Conservation (phyloP, 2,329 filamentous ascomycete genomes). For the Oidium heveae region DNA sequence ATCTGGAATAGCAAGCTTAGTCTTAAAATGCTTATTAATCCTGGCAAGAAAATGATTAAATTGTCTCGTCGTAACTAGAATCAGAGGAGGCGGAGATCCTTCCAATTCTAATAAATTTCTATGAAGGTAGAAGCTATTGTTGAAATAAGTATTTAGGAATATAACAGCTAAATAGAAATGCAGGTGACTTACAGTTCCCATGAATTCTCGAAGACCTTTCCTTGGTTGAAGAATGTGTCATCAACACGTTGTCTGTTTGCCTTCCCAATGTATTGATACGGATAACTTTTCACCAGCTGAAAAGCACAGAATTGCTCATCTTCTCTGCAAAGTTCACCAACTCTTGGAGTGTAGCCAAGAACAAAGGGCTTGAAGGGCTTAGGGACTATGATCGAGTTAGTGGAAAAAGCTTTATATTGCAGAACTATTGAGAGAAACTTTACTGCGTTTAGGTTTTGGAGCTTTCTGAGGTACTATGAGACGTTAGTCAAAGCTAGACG, state of each 20-base stretch:
- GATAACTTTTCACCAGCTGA: conserved; percentile 29
- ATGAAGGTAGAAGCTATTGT: conserved; percentile 34
- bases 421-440: too few species aligned
- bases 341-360: background rate
- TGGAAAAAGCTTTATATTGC: too few species aligned
- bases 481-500: too few species aligned
- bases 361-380: background rate
- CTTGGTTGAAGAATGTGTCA: conserved; percentile 25
- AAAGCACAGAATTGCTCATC: conserved; percentile 22
- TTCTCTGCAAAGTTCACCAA: conserved; percentile 9
- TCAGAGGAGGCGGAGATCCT: conserved; percentile 24
- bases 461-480: too few species aligned
- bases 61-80: conserved; percentile 44
- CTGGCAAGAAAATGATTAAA: conserved; percentile 35
- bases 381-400: too few species aligned
- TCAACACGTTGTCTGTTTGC: conserved; percentile 19
- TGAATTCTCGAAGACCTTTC: conserved; percentile 28
- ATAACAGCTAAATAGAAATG: background rate
- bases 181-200: conserved; percentile 52
- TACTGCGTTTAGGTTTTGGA: too few species aligned
- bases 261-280: conserved; percentile 30
- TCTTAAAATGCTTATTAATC: conserved; percentile 34
- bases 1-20: conserved; percentile 30
- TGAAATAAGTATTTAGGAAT: conserved; percentile 3
- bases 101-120: conserved; percentile 22